These are phyloP conservation scores for Trypanosomatidae sp. DNA, from an alignment of 208 protist genomes.

Conservation along the genomic window DNA sequence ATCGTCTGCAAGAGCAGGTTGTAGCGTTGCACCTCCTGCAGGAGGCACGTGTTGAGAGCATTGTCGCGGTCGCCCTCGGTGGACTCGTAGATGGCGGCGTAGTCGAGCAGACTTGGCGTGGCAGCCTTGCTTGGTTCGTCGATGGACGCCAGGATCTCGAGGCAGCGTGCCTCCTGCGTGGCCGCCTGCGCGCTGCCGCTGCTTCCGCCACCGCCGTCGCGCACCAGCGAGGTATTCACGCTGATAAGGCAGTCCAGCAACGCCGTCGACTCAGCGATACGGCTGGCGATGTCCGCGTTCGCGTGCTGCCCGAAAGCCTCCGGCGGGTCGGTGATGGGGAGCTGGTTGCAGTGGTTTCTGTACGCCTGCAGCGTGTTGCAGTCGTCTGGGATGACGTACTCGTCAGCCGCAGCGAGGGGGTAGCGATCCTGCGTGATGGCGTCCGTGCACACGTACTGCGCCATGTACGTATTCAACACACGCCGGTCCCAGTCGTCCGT, in stretches of 20 bases:
- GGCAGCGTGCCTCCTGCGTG: slow-evolving; percentile 83
- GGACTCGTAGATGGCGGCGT: slow-evolving; percentile 88
- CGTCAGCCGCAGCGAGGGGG: slow-evolving; percentile 75
- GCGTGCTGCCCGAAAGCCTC: slow-evolving; percentile 98
- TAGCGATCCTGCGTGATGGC: slow-evolving; percentile 85
- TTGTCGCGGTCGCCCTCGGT: slow-evolving; percentile 89
- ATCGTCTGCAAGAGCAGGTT: slow-evolving; percentile 95
- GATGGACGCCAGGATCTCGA: slow-evolving; percentile 87
- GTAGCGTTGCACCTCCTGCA: slow-evolving; percentile 98
- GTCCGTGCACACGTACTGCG: slow-evolving; percentile 92
- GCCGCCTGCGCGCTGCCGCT: slow-evolving; percentile 27
- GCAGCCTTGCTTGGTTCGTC: slow-evolving; percentile 84
- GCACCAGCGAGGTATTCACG: slow-evolving; percentile 75
- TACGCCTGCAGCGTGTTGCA: slow-evolving; percentile 93
- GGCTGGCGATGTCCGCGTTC: slow-evolving; percentile 98
- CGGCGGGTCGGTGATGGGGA: slow-evolving; percentile 95
- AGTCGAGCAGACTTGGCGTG: slow-evolving; percentile 85
- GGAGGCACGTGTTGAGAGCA: slow-evolving; percentile 96
- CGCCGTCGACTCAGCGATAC: slow-evolving; percentile 92
- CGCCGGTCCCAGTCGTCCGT: slow-evolving; percentile 98
- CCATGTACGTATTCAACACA: slow-evolving; percentile 97
- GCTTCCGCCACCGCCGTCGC: slow-evolving; percentile 56
- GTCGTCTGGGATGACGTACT: slow-evolving; percentile 91
- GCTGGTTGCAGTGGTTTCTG: slow-evolving; percentile 90
- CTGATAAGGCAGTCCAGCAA: slow-evolving; percentile 96